Conservation (phyloP, 306 rosid genomes). For the Rosa chinensis region DNA sequence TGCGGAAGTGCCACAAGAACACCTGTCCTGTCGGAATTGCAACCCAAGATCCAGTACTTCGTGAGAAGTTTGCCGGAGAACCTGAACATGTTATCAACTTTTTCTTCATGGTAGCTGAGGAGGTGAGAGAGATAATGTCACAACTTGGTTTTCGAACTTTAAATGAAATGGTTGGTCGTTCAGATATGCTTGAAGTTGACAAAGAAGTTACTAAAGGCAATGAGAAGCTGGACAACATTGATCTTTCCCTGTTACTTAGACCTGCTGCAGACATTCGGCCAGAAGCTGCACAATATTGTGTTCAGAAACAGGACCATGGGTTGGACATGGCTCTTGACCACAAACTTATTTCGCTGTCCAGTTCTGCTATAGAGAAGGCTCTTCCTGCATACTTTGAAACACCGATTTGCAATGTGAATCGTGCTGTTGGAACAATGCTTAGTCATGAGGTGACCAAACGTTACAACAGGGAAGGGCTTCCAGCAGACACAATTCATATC, state of each 20-base stretch:
- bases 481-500: constrained; percentile 82
- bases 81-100: constrained; percentile 97
- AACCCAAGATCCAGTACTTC: constrained; percentile 97
- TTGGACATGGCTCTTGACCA: constrained; percentile 93
- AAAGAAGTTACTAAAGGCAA: constrained; percentile 72
- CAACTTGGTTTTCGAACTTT: constrained; percentile 77
- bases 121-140: constrained; percentile 93
- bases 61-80: constrained; percentile 99
- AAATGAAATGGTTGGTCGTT: constrained; percentile 93
- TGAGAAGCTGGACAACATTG: constrained; percentile 84
- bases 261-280: constrained; percentile 96
- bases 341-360: constrained; percentile 63
- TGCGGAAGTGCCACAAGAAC: constrained; percentile 98
- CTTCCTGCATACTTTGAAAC: constrained; percentile 88
- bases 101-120: constrained; percentile 97
- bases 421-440: constrained; percentile 99
- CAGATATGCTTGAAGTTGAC: constrained; percentile 95
- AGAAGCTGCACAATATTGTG: constrained; percentile 90
- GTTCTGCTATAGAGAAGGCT: constrained; percentile 80
- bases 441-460: constrained; percentile 95
- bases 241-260: constrained; percentile 80
- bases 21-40: constrained; percentile 99
- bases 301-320: constrained; percentile 92
- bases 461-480: constrained; percentile 84
- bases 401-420: constrained; percentile 69